Base-by-base conservation (phyloP, 2,329 filamentous ascomycete genomes). In the Fusarium zealandicum region DNA sequence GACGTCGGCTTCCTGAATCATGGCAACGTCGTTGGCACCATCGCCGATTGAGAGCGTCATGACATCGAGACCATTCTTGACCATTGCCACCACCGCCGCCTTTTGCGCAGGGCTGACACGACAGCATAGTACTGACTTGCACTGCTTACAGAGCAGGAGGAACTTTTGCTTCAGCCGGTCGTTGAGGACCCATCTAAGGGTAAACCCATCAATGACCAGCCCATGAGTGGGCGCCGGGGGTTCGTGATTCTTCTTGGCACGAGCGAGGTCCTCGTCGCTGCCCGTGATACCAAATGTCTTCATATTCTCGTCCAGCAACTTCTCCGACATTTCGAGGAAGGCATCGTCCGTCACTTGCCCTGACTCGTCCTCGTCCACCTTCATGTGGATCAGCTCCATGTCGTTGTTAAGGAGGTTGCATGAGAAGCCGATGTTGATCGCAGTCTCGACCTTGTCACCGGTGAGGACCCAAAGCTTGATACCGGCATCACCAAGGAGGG, bases 401-500 rank as follows among this genome's bases (percentile, higher is more conserved):
- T 96, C 91, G 73, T 97, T 99, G 75, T 93, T 92, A 49, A 99
- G 84, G 27, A 99, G 82, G 67, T 99, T 99, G 79, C 96, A 99
- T 10, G 96, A 99, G 76, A 98, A 99, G 3, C 95, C 95, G 70
- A 99, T 99, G 77, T 99, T 99, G 85, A 99, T 99, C 52, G 96
- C 95, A 18, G 95, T 99, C 76, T 99, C 95, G 27, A 98, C 93
- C 76, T 98, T 99, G 81, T 99, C 95, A 60, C 96, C 95, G 13
- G 95, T 99, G 61, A 99, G 79, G 47, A 99, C 95, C 95, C 95
- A 99, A 7, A 99, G 84, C 76, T 99, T 99, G 75, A 99, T 97
- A 72, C 96, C 96, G 47, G 95, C 95, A 69, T 92, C 86, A 25
- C 89, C 93, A 45, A 99, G 86, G 37, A 99, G 78, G 43, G 89